Base-by-base conservation (phyloP, 768 basidiomycete genomes). In the Leccinum disarticulatum region DNA sequence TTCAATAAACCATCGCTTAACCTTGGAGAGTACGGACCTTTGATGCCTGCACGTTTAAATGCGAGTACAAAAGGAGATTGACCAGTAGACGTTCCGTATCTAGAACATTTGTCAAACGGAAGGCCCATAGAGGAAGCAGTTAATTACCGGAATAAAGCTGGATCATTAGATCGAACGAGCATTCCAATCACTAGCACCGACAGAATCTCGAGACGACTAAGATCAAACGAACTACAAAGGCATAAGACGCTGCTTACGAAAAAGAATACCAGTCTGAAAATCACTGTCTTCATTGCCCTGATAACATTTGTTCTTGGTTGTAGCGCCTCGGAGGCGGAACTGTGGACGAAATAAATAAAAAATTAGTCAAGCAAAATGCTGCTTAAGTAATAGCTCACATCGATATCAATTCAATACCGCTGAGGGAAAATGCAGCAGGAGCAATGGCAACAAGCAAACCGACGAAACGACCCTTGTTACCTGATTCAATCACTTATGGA, bases 31-130 rank as follows among this genome's bases (percentile, higher is more conserved):
- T 17, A 38, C 66, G 6, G 36, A 81, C 81, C 84, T 76, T 82
- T 85, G 69, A 92, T 82, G 9, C 91, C 88, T 1, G 89, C 87
- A 35, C 81, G 79, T 49, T 74, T 80, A 64, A 94, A 86, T n/a
- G 91, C 92, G 62, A 94, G 87, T 57, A 94, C 92, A 73, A 91
- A 95, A 3, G 93, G 93, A 3, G 90, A 91, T 54, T 86, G 71
- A 0, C 87, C 84, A n/a, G 91, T 91, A 17, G 60, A 60, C 7
- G 3, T 22, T 25, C 64, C 65, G 1, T 61, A 22, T 49, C 65
- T 66, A 46, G 17, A 43, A 38, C 1, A 1, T 4, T n/a, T 14
- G 43, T 60, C 3, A 60, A 38, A 47, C n/a, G 3, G 25, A 25
- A 41, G 36, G 17, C 9, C 33, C 22, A 31, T 6, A 4, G 41